Base-by-base conservation (phyloP, 169 alveolate species). In the Babesia ovis region DNA sequence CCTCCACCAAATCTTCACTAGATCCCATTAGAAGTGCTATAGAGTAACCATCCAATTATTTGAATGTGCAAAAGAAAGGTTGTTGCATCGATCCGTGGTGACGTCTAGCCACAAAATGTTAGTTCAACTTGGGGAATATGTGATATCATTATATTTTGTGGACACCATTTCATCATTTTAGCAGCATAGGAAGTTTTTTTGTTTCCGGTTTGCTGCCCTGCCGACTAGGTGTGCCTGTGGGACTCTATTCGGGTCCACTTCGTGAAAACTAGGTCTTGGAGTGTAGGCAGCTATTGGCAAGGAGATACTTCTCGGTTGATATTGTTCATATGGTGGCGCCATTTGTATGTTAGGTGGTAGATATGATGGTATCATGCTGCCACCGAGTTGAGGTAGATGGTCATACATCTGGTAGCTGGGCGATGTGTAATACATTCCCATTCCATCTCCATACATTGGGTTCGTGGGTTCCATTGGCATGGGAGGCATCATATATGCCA, bases 111-210 rank as follows among this genome's bases (percentile, higher is more conserved):
- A n/a, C n/a, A n/a, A n/a, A n/a, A n/a, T n/a, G n/a, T n/a, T n/a
- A n/a, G n/a, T n/a, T n/a, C n/a, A n/a, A n/a, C n/a, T n/a, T n/a
- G n/a, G n/a, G n/a, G n/a, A n/a, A n/a, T n/a, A n/a, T n/a, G n/a
- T n/a, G n/a, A n/a, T n/a, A n/a, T n/a, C n/a, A n/a, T n/a, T n/a
- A n/a, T n/a, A n/a, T n/a, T n/a, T n/a, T n/a, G n/a, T n/a, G n/a
- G n/a, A n/a, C n/a, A 9, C 14, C 14, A 39, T 39, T 39, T 39
- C 14, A 39, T 9, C 46, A 39, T 39, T 9, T 39, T 39, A 79
- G 68, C 87, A 79, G 69, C 87, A 79, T 20, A 79, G 53, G 66
- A 79, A 79, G 69, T 70, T 70, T 75, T 42, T 79, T 22, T 79
- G 46, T 41, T 68, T 66, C 55, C 87, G 87, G 57, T 68, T 67